Evolutionary conservation across 1,139 yeast species (phyloP).

Genomic region (Williopsis jadinii): DNA sequence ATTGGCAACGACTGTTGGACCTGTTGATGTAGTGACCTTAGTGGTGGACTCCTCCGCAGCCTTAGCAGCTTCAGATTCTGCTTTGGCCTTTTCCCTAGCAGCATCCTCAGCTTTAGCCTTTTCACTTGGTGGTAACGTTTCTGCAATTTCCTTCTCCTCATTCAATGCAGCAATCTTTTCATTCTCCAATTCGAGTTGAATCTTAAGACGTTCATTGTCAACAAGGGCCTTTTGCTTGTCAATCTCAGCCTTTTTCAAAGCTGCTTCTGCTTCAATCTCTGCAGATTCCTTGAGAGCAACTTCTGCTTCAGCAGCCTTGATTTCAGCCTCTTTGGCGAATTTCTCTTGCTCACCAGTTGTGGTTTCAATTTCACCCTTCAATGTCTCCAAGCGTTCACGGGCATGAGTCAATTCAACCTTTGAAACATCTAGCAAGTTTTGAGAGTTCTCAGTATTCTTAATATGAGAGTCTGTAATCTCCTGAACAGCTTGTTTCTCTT

Average conservation of each 20-base stretch:
- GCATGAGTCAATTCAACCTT: slow-evolving; percentile 19
- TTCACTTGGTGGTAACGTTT: slow-evolving; percentile 22
- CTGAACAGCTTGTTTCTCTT: slow-evolving; percentile 21
- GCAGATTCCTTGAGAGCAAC: slow-evolving; percentile 17
- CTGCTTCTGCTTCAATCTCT: slow-evolving; percentile 20
- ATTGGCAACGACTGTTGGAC: slow-evolving; percentile 1
- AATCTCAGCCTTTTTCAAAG: slow-evolving; percentile 19
- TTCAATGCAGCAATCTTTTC: slow-evolving; percentile 21
- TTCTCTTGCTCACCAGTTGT: slow-evolving; percentile 23
- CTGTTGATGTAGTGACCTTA: slow-evolving; percentile 3
- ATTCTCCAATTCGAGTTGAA: slow-evolving; percentile 20
- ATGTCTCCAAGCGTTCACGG: slow-evolving; percentile 18
- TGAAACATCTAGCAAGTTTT: slow-evolving; percentile 18
- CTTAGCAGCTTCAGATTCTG: not conserved
- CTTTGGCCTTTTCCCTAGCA: slow-evolving; percentile 1
- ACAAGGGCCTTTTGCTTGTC: slow-evolving; percentile 22
- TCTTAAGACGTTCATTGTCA: slow-evolving; percentile 23
- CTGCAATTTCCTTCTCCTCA: slow-evolving; percentile 23
- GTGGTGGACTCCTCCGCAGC: not conserved
- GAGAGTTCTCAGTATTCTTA: slow-evolving; percentile 18
- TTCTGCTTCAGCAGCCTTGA: slow-evolving; percentile 21
- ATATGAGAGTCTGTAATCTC: slow-evolving; percentile 19
- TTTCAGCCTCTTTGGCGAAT: slow-evolving; percentile 23
- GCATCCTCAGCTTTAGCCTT: slow-evolving; percentile 10
- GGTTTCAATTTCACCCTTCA: slow-evolving; percentile 22